Base-by-base conservation (phyloP, 1,139 yeast genomes). In the Trichomonascaceae sp. region DNA sequence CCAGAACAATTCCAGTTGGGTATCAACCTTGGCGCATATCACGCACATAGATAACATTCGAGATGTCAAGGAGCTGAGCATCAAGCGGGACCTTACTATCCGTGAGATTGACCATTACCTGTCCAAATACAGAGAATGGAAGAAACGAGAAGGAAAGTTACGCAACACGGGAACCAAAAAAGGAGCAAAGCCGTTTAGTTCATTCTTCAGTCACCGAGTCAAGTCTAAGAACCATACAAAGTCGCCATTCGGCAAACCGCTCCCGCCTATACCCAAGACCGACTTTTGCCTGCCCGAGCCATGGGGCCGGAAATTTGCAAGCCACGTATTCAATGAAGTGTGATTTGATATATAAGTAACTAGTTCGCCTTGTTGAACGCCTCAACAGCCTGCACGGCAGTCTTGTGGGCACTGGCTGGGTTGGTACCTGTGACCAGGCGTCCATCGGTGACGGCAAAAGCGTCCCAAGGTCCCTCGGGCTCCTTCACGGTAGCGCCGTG, bases 1-100 rank as follows among this genome's bases (percentile, higher is more conserved):
- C n/a, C n/a, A n/a, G n/a, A 48, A 58, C 17, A 72, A 70, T 39
- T 59, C 65, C 15, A 73, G 69, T 41, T 79, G 92, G 92, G 47
- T 52, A 3, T 56, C 59, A 16, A 58, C 64, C 15, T 59, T 80
- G 4, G 68, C 71, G 1, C 52, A 56, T 3, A 66, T 77, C 26
- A 75, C 84, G 0, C 57, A 60, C n/a, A 60, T 79, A 13, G 58
- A 64, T 8, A 64, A 78, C 48, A 43, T 57, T 0, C 51, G 51
- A 16, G 69, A 75, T 47, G 46, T 40, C 3, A 53, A 54, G 2
- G 92, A 79, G 44, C 48, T 76, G 44, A 55, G 52, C 16, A 37
- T 41, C 14, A 79, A 79, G 47, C 60, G 70, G 26, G 52, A 54
- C 3, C 55, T 71, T 40, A 75, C 87, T 0, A 54, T 71, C 2